phyloP scores from a whole-genome alignment of 352 stramenopile genomes.

The Blastocystis sp. region DNA sequence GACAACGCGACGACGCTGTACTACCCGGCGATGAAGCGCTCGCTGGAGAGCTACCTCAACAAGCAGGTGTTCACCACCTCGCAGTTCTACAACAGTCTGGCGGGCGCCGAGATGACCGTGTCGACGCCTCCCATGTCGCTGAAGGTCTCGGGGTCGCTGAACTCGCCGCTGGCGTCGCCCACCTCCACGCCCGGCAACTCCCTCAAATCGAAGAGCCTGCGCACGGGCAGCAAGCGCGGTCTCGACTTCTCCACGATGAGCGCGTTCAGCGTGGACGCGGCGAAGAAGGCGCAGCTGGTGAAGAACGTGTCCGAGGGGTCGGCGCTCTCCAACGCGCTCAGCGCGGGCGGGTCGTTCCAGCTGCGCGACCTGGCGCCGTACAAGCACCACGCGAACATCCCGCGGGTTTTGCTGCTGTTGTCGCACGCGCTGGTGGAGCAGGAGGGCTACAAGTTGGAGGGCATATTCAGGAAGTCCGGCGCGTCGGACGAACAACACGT shows the following conservation, averaged over 20 bases:
- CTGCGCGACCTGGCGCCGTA: constrained; percentile 15
- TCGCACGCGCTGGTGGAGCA: not conserved
- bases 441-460: constrained; percentile 40
- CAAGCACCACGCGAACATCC: constrained; percentile 17
- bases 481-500: not conserved
- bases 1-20: not conserved
- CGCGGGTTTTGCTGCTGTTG: constrained; percentile 26
- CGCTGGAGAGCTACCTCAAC: not conserved
- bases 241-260: constrained; percentile 8
- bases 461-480: constrained; percentile 32
- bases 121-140: not conserved
- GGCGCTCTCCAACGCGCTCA: not conserved
- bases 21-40: not conserved
- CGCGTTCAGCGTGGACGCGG: not conserved
- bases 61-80: constrained; percentile 2
- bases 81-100: not conserved
- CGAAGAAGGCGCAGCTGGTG: not conserved
- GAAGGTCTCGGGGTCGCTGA: not conserved
- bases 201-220: not conserved
- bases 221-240: not conserved
- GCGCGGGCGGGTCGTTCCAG: not conserved
- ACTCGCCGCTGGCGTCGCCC: not conserved
- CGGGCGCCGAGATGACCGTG: not conserved
- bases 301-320: not conserved
- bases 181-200: not conserved